phyloP scores from a whole-genome alignment of 2,329 filamentous ascomycete genomes.

The Aphanocladium album region DNA sequence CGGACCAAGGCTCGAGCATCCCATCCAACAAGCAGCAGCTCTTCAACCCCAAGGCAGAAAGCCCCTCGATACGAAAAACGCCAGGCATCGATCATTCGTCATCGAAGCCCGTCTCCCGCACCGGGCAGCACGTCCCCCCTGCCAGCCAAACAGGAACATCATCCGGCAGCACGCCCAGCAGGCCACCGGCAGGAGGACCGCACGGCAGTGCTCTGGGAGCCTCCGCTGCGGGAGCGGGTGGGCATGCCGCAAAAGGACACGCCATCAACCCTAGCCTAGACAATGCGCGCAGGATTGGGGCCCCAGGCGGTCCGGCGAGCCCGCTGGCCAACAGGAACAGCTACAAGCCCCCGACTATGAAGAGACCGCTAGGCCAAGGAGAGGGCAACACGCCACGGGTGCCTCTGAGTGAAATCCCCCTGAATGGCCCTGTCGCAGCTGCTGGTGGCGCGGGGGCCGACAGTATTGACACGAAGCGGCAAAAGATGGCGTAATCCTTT shows the following conservation, averaged over 20 bases:
- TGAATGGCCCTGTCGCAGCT: constrained; percentile 30
- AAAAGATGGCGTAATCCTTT: constrained; percentile 35
- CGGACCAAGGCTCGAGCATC: constrained; percentile 22
- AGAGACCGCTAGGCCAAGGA: constrained; percentile 34
- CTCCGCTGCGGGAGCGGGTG: constrained; percentile 1
- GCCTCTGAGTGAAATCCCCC: constrained; percentile 47
- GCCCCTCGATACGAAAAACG: constrained; percentile 83
- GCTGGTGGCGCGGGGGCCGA: constrained; percentile 19
- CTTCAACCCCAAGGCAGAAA: constrained; percentile 72
- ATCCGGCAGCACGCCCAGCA: constrained; percentile 10
- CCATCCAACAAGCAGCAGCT: constrained; percentile 41
- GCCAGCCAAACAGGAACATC: constrained; percentile 22
- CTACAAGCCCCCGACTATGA: constrained; percentile 57
- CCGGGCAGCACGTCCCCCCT: constrained; percentile 47
- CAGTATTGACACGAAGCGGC: constrained; percentile 46
- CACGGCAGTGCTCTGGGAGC: background rate
- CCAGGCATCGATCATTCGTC: constrained; percentile 78
- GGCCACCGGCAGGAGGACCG: constrained; percentile 8
- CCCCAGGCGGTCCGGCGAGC: constrained; percentile 48
- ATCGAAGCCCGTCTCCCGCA: constrained; percentile 65
- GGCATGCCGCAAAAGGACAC: constrained; percentile 31
- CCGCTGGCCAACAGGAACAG: constrained; percentile 54
- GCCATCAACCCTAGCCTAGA: constrained; percentile 51
- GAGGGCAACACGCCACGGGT: constrained; percentile 31
- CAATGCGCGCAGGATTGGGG: constrained; percentile 53